Base-by-base conservation (phyloP, 2,329 filamentous ascomycete genomes). In the Sarocladium brachiariae region DNA sequence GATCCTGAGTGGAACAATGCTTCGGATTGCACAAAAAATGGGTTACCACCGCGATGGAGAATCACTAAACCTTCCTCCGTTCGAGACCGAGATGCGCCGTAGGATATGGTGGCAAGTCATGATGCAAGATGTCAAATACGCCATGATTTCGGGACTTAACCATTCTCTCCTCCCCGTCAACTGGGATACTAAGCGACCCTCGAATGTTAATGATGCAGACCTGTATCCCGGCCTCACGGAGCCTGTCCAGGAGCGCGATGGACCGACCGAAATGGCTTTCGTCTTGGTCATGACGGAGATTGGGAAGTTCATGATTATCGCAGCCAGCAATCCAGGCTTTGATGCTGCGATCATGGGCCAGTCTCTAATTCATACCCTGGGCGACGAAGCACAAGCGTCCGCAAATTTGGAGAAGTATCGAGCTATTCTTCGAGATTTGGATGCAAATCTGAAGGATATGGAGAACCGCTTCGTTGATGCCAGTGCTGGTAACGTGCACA, bases 61-160 rank as follows among this genome's bases (percentile, higher is more conserved):
- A 53, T 63, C 66, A 16, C 67, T 82, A 5, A 75, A 75, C 2
- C 67, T 85, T 2, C 70, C 75, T 0, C 78, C 81, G 0, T 84
- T 84, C 56, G 81, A 86, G 57, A 77, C 77, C 2, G 81, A 87
- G 59, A 85, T 86, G 72, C 74, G 82, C n/a, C 70, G 83, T 38
- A 71, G 83, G 6, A 70, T 86, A 18, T 87, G 83, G 83, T 84
- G 80, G 81, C 75, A 80, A 58, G 74, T 85, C 23, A 70, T 81
- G 46, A 67, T 83, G 51, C 69, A 80, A 49, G 80, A 84, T 54
- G 69, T 74, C 38, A 76, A 78, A 55, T 76, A 76, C 51, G 79
- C 78, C 37, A 64, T 82, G 52, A 67, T 78, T 52, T 81, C 80
- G 4, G 80, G 80, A 1, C 70, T 83, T 21, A 77, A 70, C 52